phyloP scores from a whole-genome alignment of 1,284 basidiomycete genomes.

The Cutaneotrichosporon dermatis region DNA sequence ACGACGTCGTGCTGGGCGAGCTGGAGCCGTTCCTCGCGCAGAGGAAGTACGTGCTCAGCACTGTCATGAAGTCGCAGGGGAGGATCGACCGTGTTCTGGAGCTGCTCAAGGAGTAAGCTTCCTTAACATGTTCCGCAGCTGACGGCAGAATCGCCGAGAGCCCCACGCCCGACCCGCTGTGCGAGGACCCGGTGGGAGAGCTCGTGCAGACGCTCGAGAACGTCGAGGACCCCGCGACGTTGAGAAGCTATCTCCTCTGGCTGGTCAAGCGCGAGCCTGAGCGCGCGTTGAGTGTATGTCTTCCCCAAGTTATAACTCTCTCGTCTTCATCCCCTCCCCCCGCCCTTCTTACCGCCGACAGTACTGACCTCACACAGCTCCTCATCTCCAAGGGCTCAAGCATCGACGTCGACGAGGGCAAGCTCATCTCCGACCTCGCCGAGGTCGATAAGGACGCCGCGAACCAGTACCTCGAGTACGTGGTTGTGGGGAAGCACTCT shows the following conservation, averaged over 20 bases:
- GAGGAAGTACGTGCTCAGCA: conserved; percentile 62
- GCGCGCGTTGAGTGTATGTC: too few relatives aligned
- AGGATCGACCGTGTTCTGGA: conserved; percentile 62
- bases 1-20: conserved; percentile 60
- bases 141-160: conserved; percentile 64
- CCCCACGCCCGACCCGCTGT: conserved; percentile 60
- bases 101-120: conserved; percentile 64
- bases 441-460: conserved; percentile 54
- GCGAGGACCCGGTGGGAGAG: conserved; percentile 64
- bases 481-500: conserved; percentile 65
- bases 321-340: too few relatives aligned
- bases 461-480: conserved; percentile 68
- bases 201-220: conserved; percentile 63
- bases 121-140: background rate
- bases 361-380: conserved; percentile 28
- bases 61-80: conserved; percentile 59
- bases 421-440: conserved; percentile 43
- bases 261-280: conserved; percentile 62
- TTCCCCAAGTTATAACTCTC: too few relatives aligned
- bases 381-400: conserved; percentile 51
- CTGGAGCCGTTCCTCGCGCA: conserved; percentile 61
- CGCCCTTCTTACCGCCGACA: too few relatives aligned
- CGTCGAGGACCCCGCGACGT: conserved; percentile 59
- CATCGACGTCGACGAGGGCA: conserved; percentile 54
- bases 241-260: conserved; percentile 76